Base-by-base conservation (phyloP, 345 rosid genomes). In the Pelargonium nanum region DNA sequence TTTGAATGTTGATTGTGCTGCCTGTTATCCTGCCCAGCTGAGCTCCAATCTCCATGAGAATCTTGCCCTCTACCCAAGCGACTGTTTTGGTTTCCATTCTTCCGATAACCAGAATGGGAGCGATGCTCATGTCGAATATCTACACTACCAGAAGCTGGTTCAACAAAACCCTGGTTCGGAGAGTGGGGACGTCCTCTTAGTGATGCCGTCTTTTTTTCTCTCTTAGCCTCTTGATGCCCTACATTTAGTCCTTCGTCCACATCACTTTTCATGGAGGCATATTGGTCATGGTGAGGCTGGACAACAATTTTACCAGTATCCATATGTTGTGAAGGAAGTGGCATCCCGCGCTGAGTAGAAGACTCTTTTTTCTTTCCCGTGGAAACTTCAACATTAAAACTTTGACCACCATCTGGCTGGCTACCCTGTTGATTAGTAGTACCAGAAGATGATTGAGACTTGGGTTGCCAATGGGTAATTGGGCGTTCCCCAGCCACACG, bases 381-480 rank as follows among this genome's bases (percentile, higher is more conserved):
- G 50, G 66, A 64, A 66, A 66, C 45, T 69, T 75, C 86, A 44
- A 68, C 62, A 65, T 66, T 70, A 8, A 61, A 72, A 74, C 67
- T 70, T 59, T 60, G 81, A 64, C 72, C 74, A 60, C 70, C 63
- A 60, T 65, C 76, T 40, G 78, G 55, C 73, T 80, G 76, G 70
- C 65, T 82, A 57, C 73, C 78, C 28, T 68, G 75, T 58, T 73
- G 72, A 69, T 58, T 71, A 62, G 71, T 53, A 56, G 71, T 53
- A 56, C 69, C 48, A 58, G 67, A 68, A 28, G 56, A 66, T 73
- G 80, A 24, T 45, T 78, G 88, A 13, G 84, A 64, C 67, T 76
- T 91, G 23, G 91, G 95, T 62, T 87, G 91, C 95, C 95, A 87
- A 16, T 87, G 90, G 64, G 85, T 65, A 48, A 75, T 45, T 64